Evolutionary conservation across 805 yeast genomes (phyloP), one percentile per base, ranked within the genome.

Genomic region (Myxozyma kluyveri): DNA sequence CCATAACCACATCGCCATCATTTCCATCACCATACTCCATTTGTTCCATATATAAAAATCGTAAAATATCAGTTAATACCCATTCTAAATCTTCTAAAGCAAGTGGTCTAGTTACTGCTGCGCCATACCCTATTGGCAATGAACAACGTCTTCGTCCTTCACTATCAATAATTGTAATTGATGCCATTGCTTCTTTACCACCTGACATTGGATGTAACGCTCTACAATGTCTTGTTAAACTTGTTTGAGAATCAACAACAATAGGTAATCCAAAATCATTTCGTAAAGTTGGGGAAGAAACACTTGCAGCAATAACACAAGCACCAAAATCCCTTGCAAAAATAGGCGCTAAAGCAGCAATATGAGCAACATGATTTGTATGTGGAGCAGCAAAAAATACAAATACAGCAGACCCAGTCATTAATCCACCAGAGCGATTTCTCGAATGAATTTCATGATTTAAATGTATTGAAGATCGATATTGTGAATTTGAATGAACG

Each of bases 181-280:
- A 51, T 6, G 44, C 29, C 61, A 57, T 56, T 3, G 61, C 57
- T 14, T 39, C 47, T 24, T 47, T 40, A 29, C 60, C 61, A 23
- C 61, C 61, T 10, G 57, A 52, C n/a, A 50, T 40, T 12, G 61
- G 61, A 36, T 57, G 57, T 14, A 57, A 45, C 10, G 60, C 60
- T 19, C 60, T 48, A 14, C 59, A 50, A 22, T 44, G 36, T 19
- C 50, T 42, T 10, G 60, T 56, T 19, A 56, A 41, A 6, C 33
- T 38, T 14, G 59, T 47, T 31, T 42, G 44, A n/a, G 51, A 31
- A 29, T 56, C 60, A 31, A 23, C 37, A 14, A 56, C 14, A 1
- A 56, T 19, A 17, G 60, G 60, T 9, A 56, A 24, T 10, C 26
- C 26, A 26, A 39, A 40, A 3, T 26, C 39, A 33, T 53, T 55